Evolutionary conservation across 139 green algal genomes (phyloP).

Genomic region (Chlorella sp.): DNA sequence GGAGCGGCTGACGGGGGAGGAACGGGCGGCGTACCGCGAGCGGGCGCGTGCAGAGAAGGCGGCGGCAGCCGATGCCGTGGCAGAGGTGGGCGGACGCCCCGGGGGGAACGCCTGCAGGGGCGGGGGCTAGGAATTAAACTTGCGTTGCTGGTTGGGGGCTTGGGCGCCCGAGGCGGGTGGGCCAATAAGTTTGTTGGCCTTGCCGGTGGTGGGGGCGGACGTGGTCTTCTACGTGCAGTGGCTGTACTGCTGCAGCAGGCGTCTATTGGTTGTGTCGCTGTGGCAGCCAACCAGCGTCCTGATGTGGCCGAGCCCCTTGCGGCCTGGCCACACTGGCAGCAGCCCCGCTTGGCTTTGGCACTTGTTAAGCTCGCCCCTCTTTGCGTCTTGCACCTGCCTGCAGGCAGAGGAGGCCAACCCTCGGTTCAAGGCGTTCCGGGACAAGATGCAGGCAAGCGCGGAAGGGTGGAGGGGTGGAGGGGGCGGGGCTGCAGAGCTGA

Average conservation of each 20-base stretch:
- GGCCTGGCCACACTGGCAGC: neutral
- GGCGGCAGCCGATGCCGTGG: neutral
- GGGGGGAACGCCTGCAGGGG: neutral
- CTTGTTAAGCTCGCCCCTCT: too few relatives aligned
- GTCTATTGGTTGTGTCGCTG: too few relatives aligned
- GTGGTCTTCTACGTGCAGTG: neutral
- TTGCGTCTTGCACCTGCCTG: neutral
- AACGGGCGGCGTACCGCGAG: slow-evolving; percentile 27
- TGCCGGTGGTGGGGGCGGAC: neutral
- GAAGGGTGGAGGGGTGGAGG: too few relatives aligned
- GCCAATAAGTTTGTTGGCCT: neutral
- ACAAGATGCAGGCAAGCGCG: slow-evolving; percentile 28
- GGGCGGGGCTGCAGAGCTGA: neutral
- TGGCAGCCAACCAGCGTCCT: neutral
- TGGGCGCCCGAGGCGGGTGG: too few relatives aligned
- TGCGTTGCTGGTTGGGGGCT: neutral
- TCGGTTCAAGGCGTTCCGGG: slow-evolving; percentile 22
- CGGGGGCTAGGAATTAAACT: neutral
- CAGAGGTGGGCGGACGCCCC: neutral
- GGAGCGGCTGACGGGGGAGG: slow-evolving; percentile 30
- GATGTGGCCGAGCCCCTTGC: neutral
- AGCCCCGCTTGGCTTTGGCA: neutral
- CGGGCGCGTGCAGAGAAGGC: slow-evolving; percentile 16
- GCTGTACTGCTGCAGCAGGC: too few relatives aligned
- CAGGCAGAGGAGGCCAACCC: slow-evolving; percentile 32